Percentiles rank a stretch among this genome's conserved stretches.
Evolutionary conservation across 2,329 filamentous ascomycete genomes (phyloP).

Genomic region (Aspergillus thermomutatus): DNA sequence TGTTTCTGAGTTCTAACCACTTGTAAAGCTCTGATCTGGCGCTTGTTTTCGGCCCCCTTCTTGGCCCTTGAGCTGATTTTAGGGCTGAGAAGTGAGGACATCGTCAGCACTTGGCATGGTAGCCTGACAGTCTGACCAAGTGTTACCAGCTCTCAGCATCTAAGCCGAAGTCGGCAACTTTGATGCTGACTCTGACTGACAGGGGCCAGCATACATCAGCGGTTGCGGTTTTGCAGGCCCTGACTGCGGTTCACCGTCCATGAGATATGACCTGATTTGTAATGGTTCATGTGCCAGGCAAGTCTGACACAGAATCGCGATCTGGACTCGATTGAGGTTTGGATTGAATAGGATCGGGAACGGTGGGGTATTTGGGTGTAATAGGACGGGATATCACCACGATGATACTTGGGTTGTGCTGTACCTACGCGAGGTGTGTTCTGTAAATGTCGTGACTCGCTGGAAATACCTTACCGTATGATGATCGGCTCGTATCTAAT

Average conservation of each 20-base stretch:
- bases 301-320: neutral
- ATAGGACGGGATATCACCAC: no score
- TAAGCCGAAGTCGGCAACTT: neutral
- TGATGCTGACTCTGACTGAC: neutral
- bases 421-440: no score
- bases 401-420: no score
- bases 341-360: neutral
- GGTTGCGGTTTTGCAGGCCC: neutral
- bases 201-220: neutral
- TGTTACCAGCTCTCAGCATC: neutral
- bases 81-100: neutral
- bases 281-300: no score
- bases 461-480: neutral
- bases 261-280: neutral
- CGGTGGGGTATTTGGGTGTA: neutral
- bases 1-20: neutral
- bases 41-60: neutral
- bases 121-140: neutral
- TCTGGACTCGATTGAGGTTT: neutral
- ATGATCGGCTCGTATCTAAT: no score
- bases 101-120: neutral
- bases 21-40: neutral
- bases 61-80: neutral
- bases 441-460: neutral
- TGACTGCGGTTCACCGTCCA: neutral